Percentiles rank a stretch among this genome's conserved stretches.
These are phyloP conservation scores for Lithocarpus polystachyus DNA, from an alignment of 306 rosid species.

Conservation along the genomic window DNA sequence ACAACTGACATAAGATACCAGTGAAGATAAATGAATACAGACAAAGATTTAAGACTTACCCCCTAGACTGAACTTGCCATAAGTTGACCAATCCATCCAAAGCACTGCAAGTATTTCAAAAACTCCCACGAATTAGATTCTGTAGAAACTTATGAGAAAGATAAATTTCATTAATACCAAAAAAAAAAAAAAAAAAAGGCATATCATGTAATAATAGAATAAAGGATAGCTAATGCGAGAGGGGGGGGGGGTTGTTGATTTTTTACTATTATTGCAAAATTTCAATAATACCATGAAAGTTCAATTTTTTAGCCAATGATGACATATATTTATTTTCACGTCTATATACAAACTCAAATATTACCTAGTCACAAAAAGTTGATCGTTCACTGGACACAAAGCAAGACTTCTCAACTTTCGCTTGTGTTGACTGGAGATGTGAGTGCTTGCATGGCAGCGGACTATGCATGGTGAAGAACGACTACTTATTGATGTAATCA, in stretches of 20 bases:
- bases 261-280: not conserved
- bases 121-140: conserved; percentile 19
- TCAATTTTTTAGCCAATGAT: conserved; percentile 9
- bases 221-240: not conserved
- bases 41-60: conserved; percentile 43
- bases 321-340: not conserved
- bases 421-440: conserved; percentile 88
- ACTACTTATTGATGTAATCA: conserved; percentile 43
- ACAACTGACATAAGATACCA: not conserved
- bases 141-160: conserved; percentile 2
- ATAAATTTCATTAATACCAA: not conserved
- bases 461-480: conserved; percentile 41
- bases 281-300: not conserved
- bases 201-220: not conserved
- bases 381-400: conserved; percentile 76
- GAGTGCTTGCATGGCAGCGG: conserved; percentile 54
- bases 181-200: not conserved
- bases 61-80: conserved; percentile 64
- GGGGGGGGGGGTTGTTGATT: not conserved
- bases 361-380: conserved; percentile 86
- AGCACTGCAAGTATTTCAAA: conserved; percentile 61
- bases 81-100: conserved; percentile 78
- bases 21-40: not conserved
- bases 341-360: conserved; percentile 3
- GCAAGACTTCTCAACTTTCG: conserved; percentile 84